Percentiles rank a stretch among this genome's conserved stretches.
These are phyloP conservation scores for Anisodus acutangulus DNA, from an alignment of 257 asterid species.

Conservation along the genomic window DNA sequence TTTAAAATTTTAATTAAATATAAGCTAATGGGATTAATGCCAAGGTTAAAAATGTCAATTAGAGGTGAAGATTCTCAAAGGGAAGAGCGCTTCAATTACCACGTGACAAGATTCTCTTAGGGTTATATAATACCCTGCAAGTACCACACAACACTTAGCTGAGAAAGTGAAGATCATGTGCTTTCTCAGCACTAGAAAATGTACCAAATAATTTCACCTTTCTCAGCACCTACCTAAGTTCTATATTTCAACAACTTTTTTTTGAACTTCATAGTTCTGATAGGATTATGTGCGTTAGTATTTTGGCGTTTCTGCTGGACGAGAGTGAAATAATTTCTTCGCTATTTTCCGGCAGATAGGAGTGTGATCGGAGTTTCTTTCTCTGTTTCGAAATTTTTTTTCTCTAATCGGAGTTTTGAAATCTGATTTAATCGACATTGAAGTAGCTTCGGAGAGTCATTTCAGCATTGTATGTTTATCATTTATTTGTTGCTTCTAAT, in stretches of 20 bases:
- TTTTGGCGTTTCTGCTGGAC: not conserved
- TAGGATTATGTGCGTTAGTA: not conserved
- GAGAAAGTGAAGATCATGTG: not conserved
- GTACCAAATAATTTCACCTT: conserved; percentile 11
- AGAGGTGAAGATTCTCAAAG: conserved; percentile 17
- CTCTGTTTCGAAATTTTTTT: too few species aligned
- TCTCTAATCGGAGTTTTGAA: not conserved
- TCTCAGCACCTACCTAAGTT: not conserved
- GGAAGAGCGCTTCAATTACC: not conserved
- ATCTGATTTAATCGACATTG: not conserved
- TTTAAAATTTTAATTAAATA: not conserved
- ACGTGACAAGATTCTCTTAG: conserved; percentile 22
- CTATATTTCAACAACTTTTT: not conserved
- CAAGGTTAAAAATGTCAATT: conserved; percentile 14
- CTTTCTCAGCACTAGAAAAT: conserved; percentile 5
- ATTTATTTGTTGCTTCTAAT: not conserved
- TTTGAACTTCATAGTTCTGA: not conserved
- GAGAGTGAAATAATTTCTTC: too few species aligned
- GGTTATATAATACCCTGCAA: conserved; percentile 12
- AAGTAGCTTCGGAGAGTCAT: not conserved
- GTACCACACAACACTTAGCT: not conserved
- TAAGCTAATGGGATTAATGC: not conserved
- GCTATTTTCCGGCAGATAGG: too few species aligned
- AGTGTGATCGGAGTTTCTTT: too few species aligned
- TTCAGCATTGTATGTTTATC: not conserved